These are phyloP conservation scores for Amphirosellinia nigrospora DNA, from an alignment of 495 filamentous ascomycete genomes.

Conservation along the genomic window DNA sequence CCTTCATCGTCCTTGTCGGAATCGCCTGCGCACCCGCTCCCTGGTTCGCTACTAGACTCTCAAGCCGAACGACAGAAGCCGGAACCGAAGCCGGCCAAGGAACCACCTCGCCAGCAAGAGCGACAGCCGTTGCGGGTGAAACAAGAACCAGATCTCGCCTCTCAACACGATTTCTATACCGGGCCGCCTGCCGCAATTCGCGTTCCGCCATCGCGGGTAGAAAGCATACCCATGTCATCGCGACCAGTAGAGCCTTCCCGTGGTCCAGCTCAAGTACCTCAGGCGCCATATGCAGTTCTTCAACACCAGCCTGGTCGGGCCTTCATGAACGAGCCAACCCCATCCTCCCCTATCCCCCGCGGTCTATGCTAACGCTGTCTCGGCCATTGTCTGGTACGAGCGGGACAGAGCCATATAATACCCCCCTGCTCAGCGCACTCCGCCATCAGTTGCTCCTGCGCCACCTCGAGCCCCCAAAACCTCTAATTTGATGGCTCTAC, in stretches of 20 bases:
- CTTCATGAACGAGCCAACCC: conserved; percentile 42
- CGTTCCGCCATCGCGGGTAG: conserved; percentile 42
- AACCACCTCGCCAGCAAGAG: conserved; percentile 35
- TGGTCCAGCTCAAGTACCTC: conserved; percentile 41
- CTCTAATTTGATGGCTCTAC: conserved; percentile 55
- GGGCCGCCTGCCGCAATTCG: conserved; percentile 37
- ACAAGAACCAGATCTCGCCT: conserved; percentile 50
- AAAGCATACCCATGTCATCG: conserved; percentile 43
- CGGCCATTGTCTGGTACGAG: conserved; percentile 41
- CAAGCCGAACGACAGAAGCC: conserved; percentile 39
- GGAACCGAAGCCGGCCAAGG: conserved; percentile 35
- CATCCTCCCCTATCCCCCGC: conserved; percentile 38
- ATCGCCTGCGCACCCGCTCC: conserved; percentile 36
- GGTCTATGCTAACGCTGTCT: conserved; percentile 41
- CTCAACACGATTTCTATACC: conserved; percentile 42
- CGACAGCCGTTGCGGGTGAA: conserved; percentile 47
- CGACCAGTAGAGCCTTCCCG: conserved; percentile 52
- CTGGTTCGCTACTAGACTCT: conserved; percentile 35
- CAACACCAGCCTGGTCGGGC: conserved; percentile 43
- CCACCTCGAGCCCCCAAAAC: conserved; percentile 49
- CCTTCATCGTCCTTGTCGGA: conserved; percentile 34
- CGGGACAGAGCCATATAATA: conserved; percentile 45
- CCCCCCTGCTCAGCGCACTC: conserved; percentile 43
- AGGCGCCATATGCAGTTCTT: conserved; percentile 39
- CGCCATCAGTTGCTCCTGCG: conserved; percentile 38